These are phyloP conservation scores for Saturnispora saitoi DNA, from an alignment of 805 yeast genomes.

Conservation along the genomic window DNA sequence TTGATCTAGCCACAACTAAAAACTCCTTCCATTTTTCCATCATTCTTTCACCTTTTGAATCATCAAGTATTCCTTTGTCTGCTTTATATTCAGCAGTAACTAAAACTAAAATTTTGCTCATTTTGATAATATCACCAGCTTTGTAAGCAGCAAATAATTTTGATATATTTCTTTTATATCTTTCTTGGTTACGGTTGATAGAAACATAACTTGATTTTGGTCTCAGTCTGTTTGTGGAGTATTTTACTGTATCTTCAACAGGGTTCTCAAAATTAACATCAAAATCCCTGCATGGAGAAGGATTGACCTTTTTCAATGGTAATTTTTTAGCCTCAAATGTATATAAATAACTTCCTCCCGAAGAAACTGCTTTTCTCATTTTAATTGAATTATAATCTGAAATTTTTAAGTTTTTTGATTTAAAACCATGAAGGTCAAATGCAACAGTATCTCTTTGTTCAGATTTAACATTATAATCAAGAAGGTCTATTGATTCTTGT, in stretches of 20 bases:
- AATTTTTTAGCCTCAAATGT: slow-evolving; percentile 8
- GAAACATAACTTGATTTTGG: background rate
- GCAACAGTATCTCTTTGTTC: background rate
- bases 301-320: slow-evolving; percentile 7
- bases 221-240: too few species aligned
- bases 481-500: slow-evolving; percentile 9
- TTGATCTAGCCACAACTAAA: slow-evolving; percentile 60
- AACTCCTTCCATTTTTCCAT: slow-evolving; percentile 76
- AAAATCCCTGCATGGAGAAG: slow-evolving; percentile 8
- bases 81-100: slow-evolving; percentile 33
- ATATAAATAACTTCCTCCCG: slow-evolving; percentile 3
- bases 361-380: slow-evolving; percentile 7
- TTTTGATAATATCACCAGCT: slow-evolving; percentile 55
- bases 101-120: slow-evolving; percentile 59
- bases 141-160: slow-evolving; percentile 28
- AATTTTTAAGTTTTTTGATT: background rate
- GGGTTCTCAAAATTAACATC: background rate
- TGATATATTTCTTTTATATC: slow-evolving; percentile 19
- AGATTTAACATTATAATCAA: background rate
- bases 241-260: background rate
- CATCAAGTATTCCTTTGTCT: slow-evolving; percentile 11
- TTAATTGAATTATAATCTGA: background rate
- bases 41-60: slow-evolving; percentile 39
- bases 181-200: background rate
- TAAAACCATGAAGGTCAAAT: background rate